Base-by-base conservation (phyloP, 495 filamentous ascomycete species). In the Chaetomidium leptoderma region DNA sequence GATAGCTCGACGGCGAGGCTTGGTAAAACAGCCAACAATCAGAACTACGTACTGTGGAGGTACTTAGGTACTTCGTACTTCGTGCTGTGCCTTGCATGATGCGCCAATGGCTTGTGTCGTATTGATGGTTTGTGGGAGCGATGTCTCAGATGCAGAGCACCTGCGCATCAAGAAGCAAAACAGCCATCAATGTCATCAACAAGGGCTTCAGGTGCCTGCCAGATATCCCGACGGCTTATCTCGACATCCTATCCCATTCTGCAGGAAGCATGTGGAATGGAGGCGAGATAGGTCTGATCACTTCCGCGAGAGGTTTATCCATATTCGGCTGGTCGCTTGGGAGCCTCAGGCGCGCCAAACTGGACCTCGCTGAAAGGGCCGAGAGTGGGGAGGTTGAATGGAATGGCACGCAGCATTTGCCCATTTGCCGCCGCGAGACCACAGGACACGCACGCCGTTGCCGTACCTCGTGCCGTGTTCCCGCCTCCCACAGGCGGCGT, bases 141-240 rank as follows among this genome's bases (percentile, higher is more conserved):
- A 33, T 19, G 45, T 48, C 45, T 48, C 45, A 29, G 47, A 50
- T 26, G 47, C 47, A 50, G 4, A 26, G 21, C n/a, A n/a, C n/a
- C n/a, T n/a, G n/a, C n/a, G n/a, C 48, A 51, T 26, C 26, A 26
- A 33, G 19, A 39, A 39, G 16, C 17, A 36, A 24, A 48, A 19
- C 27, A 29, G 9, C 14, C 16, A 39, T 16, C 16, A 17, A 10
- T 2, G 16, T 11, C 7, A 43, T 23, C 19, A 24, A n/a, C 10
- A 27, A 10, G 48, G 19, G 32, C 7, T 2, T 11, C 3, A 11
- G 11, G 23, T 43, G 26, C 19, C 50, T 53, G 37, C 26, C 51
- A 43, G 24, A 43, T 32, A 11, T 43, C 24, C 23, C 26, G 26
- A 19, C 26, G 26, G 51, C 26, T 24, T 23, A 32, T 44, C n/a